phyloP scores from a whole-genome alignment of 2,329 filamentous ascomycete genomes.

The Lecanicillium sp. region DNA sequence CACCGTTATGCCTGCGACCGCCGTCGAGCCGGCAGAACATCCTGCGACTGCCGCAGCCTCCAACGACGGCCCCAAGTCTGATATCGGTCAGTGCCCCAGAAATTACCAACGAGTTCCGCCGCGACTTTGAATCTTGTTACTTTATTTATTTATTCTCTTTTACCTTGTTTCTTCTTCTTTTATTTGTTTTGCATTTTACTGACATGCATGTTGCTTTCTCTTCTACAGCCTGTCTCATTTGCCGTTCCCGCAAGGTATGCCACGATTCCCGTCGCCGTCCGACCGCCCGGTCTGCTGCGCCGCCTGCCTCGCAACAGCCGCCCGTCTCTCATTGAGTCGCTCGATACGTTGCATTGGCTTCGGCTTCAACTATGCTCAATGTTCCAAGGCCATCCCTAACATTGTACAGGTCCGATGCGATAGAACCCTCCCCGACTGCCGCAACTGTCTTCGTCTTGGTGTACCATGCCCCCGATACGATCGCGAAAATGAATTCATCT shows the following conservation, averaged over 20 bases:
- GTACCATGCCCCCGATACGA: slow-evolving; percentile 23
- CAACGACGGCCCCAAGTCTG: slow-evolving; percentile 13
- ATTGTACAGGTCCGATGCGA: slow-evolving; percentile 22
- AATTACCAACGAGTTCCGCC: slow-evolving; percentile 9
- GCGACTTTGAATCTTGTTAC: neutral
- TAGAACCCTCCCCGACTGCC: slow-evolving; percentile 17
- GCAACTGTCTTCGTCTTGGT: slow-evolving; percentile 21
- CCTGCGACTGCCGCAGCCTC: slow-evolving; percentile 14
- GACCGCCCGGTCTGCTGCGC: slow-evolving; percentile 3
- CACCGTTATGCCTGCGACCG: slow-evolving; percentile 15
- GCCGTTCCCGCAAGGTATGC: slow-evolving; percentile 17
- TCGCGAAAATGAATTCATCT: slow-evolving; percentile 16
- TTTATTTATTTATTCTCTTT: neutral
- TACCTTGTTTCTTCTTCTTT: neutral
- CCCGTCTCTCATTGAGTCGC: no score
- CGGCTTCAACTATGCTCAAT: no score
- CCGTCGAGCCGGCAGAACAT: slow-evolving; percentile 8
- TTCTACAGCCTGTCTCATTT: slow-evolving; percentile 15
- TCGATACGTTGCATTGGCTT: neutral
- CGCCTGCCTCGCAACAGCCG: neutral
- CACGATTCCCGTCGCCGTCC: neutral
- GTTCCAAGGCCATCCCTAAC: neutral
- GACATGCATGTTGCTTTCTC: slow-evolving; percentile 7
- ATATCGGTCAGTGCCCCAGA: slow-evolving; percentile 14
- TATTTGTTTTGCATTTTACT: slow-evolving; percentile 3